Conservation (phyloP, 2,329 filamentous ascomycete species). For the Ophiostoma sp. region DNA sequence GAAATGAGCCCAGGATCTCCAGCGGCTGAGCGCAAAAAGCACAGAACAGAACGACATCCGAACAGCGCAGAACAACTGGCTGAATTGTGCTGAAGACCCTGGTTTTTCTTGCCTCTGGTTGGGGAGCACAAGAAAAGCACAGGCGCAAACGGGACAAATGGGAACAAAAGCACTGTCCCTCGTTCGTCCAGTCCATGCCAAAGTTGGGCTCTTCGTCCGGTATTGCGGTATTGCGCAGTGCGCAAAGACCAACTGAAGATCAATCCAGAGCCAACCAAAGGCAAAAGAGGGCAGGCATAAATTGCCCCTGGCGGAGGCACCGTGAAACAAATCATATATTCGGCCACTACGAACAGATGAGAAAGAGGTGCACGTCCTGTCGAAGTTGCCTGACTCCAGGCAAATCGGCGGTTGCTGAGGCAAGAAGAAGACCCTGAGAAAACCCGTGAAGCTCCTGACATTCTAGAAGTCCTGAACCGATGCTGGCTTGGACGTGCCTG, state of each 20-base stretch:
- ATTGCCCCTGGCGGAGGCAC: not conserved
- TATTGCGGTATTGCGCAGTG: conserved; percentile 1
- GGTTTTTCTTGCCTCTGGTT: not conserved
- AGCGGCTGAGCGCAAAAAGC: not conserved
- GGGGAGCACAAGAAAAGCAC: not conserved
- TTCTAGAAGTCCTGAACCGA: not conserved
- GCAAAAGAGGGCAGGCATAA: not conserved
- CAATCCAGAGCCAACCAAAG: not conserved
- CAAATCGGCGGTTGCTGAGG: not conserved
- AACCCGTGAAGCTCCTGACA: not conserved
- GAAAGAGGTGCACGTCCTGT: not conserved
- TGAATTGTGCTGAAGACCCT: not conserved
- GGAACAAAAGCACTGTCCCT: not conserved
- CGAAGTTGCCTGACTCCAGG: not conserved
- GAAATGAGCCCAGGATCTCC: conserved; percentile 3
- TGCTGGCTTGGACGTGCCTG: not conserved
- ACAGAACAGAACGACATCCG: not conserved
- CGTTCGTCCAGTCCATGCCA: not conserved
- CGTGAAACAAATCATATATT: not conserved
- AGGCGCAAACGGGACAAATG: not conserved
- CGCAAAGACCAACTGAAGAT: not conserved
- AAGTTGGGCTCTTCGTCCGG: conserved; percentile 8
- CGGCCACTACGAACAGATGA: not conserved
- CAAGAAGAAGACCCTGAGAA: too few species aligned
- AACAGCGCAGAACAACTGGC: not conserved